A percentile compares a stretch with the other conserved stretches of the same genome.
phyloP scores from a whole-genome alignment of 2,329 filamentous ascomycete genomes.

The Scleromitrula shiraiana region DNA sequence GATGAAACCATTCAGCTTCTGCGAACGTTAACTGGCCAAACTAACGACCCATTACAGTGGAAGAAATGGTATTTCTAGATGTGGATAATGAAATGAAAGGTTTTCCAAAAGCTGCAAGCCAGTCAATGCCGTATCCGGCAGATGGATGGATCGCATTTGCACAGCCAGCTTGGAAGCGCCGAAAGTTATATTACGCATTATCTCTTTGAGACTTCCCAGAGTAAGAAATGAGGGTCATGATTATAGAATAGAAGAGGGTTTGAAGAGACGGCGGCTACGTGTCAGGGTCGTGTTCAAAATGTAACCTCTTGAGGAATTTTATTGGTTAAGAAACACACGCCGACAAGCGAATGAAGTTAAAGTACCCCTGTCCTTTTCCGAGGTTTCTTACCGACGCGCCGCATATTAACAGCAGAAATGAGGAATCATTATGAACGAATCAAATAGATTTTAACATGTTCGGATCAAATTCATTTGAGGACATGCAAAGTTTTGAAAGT shows the following conservation, averaged over 20 bases:
- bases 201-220: neutral
- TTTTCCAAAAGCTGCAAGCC: neutral
- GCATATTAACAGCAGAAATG: conserved; percentile 15
- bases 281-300: conserved; percentile 24
- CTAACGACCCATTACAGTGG: neutral
- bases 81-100: neutral
- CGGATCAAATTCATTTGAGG: neutral
- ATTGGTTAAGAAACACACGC: conserved; percentile 22
- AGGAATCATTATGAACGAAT: conserved; percentile 9
- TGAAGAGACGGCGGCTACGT: conserved; percentile 20
- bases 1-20: conserved; percentile 14
- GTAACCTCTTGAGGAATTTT: conserved; percentile 6
- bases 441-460: neutral
- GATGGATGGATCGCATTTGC: conserved; percentile 13
- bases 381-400: conserved; percentile 19
- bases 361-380: conserved; percentile 2
- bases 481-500: neutral
- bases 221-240: neutral
- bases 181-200: conserved; percentile 1
- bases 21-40: neutral
- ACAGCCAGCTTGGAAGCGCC: conserved; percentile 25
- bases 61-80: conserved; percentile 5
- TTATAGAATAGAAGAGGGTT: neutral
- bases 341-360: conserved; percentile 12
- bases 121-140: conserved; percentile 15